phyloP scores from a whole-genome alignment of 129 eudicot genomes.

The Ambrosia artemisiifolia region DNA sequence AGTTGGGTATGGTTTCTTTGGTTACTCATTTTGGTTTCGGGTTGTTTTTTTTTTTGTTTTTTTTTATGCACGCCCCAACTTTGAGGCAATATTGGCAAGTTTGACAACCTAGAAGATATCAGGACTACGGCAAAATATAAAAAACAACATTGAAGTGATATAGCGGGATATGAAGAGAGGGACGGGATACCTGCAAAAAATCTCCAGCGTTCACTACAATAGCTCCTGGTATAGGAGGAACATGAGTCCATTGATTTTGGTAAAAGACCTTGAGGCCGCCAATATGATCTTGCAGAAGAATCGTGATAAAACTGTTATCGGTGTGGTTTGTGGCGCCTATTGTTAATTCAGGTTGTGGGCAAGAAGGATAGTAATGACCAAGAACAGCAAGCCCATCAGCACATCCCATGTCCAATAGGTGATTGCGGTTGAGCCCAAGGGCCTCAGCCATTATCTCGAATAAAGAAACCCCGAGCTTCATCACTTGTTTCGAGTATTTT shows the following conservation, averaged over 20 bases:
- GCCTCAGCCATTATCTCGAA: conserved; percentile 45
- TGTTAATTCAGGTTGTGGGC: conserved; percentile 45
- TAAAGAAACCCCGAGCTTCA: conserved; percentile 30
- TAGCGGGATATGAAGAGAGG: background rate
- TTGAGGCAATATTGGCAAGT: too few species aligned
- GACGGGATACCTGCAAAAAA: conserved; percentile 37
- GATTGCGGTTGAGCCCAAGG: conserved; percentile 36
- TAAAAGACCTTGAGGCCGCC: conserved; percentile 50
- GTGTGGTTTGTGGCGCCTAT: conserved; percentile 27
- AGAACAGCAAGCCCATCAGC: conserved; percentile 32
- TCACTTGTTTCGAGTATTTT: conserved; percentile 25
- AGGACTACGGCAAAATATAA: too few species aligned
- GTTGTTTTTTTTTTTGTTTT: too few species aligned
- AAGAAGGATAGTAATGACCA: conserved; percentile 42
- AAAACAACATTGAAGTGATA: too few species aligned
- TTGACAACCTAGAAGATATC: too few species aligned
- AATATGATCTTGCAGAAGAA: conserved; percentile 48
- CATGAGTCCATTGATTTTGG: conserved; percentile 47
- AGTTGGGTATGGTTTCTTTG: too few species aligned
- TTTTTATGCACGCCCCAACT: too few species aligned
- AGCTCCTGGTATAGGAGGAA: conserved; percentile 40
- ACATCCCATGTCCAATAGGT: conserved; percentile 40
- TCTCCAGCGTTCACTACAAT: conserved; percentile 44
- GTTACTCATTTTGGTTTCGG: too few species aligned
- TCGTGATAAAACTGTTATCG: conserved; percentile 35